Conservation (phyloP, 495 filamentous ascomycete species). For the Aspergillus nanangensis region DNA sequence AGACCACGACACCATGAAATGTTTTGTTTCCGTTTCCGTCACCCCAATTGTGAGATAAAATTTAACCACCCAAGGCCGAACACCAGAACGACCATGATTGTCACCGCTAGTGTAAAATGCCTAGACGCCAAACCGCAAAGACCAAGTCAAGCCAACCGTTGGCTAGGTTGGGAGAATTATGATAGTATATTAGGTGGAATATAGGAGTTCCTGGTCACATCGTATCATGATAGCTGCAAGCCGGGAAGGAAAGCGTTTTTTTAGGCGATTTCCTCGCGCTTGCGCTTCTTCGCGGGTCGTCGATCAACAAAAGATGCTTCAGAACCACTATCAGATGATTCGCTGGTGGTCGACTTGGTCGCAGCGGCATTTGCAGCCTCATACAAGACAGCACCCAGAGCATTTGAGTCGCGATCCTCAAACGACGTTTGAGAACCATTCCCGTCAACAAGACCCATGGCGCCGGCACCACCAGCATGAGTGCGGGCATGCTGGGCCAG, state of each 20-base stretch:
- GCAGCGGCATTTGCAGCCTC: constrained; percentile 66
- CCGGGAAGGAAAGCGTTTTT: constrained; percentile 16
- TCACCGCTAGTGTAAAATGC: constrained; percentile 32
- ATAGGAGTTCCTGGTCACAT: constrained; percentile 44
- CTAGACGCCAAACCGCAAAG: constrained; percentile 40
- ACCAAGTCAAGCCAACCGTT: constrained; percentile 19
- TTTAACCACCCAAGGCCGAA: constrained; percentile 5
- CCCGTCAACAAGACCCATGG: constrained; percentile 79
- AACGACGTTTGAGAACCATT: constrained; percentile 42
- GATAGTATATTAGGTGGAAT: constrained; percentile 17
- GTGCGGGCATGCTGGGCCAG: constrained; percentile 93
- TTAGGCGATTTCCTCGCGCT: constrained; percentile 52
- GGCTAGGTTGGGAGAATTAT: constrained; percentile 10
- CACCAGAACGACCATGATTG: constrained; percentile 23
- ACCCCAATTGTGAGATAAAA: constrained; percentile 2
- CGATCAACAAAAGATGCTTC: constrained; percentile 43
- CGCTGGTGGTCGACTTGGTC: constrained; percentile 50
- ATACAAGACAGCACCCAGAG: constrained; percentile 69
- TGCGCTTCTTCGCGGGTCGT: constrained; percentile 68
- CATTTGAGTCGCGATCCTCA: constrained; percentile 55
- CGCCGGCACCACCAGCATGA: constrained; percentile 83
- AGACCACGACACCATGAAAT: constrained; percentile 1
- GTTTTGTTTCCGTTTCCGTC: constrained; percentile 1
- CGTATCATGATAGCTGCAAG: constrained; percentile 24
- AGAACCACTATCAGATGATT: constrained; percentile 39